Conservation (phyloP, 2,329 filamentous ascomycete species). For the Akanthomyces uredinophilus region DNA sequence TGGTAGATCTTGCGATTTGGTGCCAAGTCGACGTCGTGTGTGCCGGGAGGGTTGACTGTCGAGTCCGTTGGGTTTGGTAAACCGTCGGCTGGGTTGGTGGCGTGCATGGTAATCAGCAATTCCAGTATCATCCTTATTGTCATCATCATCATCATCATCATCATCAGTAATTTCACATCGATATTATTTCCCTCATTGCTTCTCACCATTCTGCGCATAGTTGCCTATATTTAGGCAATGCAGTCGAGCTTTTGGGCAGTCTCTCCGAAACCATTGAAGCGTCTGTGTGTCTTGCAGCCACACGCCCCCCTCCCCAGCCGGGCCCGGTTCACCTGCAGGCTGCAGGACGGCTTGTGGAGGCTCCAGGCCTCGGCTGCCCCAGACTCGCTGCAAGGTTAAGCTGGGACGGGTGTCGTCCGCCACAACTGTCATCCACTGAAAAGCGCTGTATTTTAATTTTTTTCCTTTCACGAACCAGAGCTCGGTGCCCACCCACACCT, state of each 20-base stretch:
- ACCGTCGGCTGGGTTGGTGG: no score
- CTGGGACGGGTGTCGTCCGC: background rate
- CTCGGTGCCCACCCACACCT: background rate
- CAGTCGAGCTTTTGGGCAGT: background rate
- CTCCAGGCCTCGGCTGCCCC: constrained; percentile 9
- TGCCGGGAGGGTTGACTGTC: background rate
- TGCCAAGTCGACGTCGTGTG: background rate
- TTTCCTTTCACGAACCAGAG: background rate
- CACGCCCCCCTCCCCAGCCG: background rate
- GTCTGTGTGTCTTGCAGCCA: background rate
- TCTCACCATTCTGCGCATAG: no score
- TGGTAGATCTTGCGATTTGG: background rate
- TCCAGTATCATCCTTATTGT: no score
- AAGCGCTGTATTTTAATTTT: background rate
- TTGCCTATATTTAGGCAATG: no score
- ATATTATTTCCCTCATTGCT: no score
- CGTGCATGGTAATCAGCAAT: background rate
- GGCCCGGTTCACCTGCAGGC: background rate
- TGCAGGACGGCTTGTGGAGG: background rate
- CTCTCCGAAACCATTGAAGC: background rate
- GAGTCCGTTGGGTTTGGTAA: no score
- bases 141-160: background rate
- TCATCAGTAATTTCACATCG: background rate
- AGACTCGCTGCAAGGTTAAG: background rate
- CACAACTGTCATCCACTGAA: constrained; percentile 1